Conservation (phyloP, 345 rosid species). For the Moricandia arvensis region DNA sequence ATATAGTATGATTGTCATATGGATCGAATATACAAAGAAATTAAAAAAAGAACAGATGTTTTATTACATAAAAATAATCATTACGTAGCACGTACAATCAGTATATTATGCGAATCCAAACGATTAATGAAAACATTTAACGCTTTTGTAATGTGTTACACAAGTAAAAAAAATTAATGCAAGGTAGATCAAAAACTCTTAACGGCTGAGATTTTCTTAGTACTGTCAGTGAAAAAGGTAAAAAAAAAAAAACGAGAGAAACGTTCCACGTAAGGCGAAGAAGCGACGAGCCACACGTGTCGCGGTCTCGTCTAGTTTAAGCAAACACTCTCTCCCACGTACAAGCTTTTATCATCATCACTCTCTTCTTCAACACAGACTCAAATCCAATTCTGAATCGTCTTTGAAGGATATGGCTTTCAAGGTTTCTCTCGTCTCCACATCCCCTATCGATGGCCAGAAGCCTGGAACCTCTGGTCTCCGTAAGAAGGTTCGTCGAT, state of each 20-base stretch:
- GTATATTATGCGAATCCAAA: background rate
- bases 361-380: background rate
- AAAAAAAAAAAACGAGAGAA: slow-evolving; percentile 6
- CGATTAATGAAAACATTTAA: background rate
- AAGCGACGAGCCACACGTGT: slow-evolving; percentile 27
- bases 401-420: slow-evolving; percentile 51
- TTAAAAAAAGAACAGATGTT: background rate
- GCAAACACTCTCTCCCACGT: background rate
- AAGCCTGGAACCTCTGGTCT: slow-evolving; percentile 99
- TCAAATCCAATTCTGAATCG: slow-evolving; percentile 1
- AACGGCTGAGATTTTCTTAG: slow-evolving; percentile 19
- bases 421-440: slow-evolving; percentile 55
- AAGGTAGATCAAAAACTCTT: background rate
- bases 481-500: slow-evolving; percentile 83
- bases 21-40: background rate
- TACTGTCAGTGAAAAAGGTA: background rate
- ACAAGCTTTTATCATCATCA: background rate
- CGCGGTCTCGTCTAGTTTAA: slow-evolving; percentile 20
- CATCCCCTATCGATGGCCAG: slow-evolving; percentile 84
- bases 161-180: background rate
- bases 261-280: slow-evolving; percentile 12
- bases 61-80: background rate
- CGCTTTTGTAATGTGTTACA: background rate
- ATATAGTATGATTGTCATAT: slow-evolving; percentile 5
- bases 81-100: background rate